These are phyloP conservation scores for Phytophthora agathidicida DNA, from an alignment of 352 stramenopile genomes.

Conservation along the genomic window DNA sequence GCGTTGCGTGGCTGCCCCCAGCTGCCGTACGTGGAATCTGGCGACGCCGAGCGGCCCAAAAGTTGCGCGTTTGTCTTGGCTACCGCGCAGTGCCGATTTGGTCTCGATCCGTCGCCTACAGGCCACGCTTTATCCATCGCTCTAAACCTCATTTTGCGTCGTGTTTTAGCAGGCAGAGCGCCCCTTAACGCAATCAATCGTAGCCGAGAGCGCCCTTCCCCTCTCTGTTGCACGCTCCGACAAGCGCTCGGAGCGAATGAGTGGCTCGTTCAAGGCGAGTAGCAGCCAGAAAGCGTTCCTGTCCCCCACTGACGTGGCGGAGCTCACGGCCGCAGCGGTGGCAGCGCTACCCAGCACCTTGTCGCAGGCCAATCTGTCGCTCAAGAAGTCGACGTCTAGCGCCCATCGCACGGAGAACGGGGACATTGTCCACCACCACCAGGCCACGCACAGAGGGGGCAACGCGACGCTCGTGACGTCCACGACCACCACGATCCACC, in stretches of 20 bases:
- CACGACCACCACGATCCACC: constrained; percentile 81
- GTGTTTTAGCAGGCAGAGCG: constrained; percentile 23
- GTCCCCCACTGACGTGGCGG: constrained; percentile 76
- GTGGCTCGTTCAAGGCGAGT: constrained; percentile 48
- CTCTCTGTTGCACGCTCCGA: background rate
- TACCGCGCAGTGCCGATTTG: constrained; percentile 5
- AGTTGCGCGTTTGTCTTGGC: constrained; percentile 5
- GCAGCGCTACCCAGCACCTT: constrained; percentile 70
- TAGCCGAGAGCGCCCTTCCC: background rate
- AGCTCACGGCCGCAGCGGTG: constrained; percentile 76
- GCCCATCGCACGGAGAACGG: constrained; percentile 72
- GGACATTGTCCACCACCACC: constrained; percentile 80
- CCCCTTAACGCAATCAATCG: constrained; percentile 7
- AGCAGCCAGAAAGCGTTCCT: constrained; percentile 67
- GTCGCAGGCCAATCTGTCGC: constrained; percentile 52
- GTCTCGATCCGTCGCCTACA: background rate
- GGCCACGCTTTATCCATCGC: background rate
- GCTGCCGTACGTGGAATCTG: background rate
- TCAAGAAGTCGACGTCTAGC: constrained; percentile 54
- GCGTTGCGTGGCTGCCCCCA: constrained; percentile 25
- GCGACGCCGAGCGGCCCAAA: background rate
- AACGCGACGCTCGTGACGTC: constrained; percentile 81
- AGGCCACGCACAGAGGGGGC: constrained; percentile 71
- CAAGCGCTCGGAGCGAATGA: constrained; percentile 41
- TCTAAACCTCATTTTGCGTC: constrained; percentile 29